Evolutionary conservation across 1,284 basidiomycete species (phyloP).

Genomic region (Trichosporon sp.): DNA sequence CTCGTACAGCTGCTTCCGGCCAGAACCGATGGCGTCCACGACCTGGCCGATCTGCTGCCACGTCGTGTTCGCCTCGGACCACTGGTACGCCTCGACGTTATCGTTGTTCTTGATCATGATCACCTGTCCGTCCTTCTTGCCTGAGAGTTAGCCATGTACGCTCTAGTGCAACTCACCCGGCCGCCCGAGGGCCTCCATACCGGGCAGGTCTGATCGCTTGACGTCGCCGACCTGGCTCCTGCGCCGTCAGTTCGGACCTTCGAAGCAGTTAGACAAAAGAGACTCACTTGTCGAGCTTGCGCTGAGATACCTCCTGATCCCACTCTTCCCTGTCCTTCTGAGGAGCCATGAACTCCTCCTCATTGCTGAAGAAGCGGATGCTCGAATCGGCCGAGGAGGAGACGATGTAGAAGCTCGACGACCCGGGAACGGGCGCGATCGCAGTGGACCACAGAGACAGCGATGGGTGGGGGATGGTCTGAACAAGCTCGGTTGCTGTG

Average conservation of each 20-base stretch:
- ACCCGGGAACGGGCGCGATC: conserved; percentile 56
- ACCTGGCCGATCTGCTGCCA: conserved; percentile 97
- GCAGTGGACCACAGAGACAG: conserved; percentile 92
- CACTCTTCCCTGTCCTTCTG: conserved; percentile 63
- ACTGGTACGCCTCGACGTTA: conserved; percentile 83
- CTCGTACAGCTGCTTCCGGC: conserved; percentile 78
- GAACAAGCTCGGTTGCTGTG: conserved; percentile 67
- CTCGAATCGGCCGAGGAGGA: conserved; percentile 83
- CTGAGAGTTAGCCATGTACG: conserved; percentile 49
- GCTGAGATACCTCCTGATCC: conserved; percentile 64
- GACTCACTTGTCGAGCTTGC: conserved; percentile 47
- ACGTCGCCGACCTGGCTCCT: conserved; percentile 85
- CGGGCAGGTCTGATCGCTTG: conserved; percentile 81
- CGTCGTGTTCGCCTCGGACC: conserved; percentile 63
- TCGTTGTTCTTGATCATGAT: conserved; percentile 80
- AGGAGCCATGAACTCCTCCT: conserved; percentile 68
- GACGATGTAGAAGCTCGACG: conserved; percentile 73
- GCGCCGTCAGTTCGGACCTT: not conserved
- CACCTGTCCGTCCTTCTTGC: conserved; percentile 85
- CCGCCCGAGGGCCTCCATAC: conserved; percentile 67
- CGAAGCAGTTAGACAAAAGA: not conserved
- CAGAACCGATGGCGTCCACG: conserved; percentile 84
- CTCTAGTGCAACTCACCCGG: conserved; percentile 57
- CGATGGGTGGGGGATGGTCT: conserved; percentile 85
- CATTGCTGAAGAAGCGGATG: conserved; percentile 79